Base-by-base conservation (phyloP, 192 early-diverging fungal genomes). In the Backusella macrospora region DNA sequence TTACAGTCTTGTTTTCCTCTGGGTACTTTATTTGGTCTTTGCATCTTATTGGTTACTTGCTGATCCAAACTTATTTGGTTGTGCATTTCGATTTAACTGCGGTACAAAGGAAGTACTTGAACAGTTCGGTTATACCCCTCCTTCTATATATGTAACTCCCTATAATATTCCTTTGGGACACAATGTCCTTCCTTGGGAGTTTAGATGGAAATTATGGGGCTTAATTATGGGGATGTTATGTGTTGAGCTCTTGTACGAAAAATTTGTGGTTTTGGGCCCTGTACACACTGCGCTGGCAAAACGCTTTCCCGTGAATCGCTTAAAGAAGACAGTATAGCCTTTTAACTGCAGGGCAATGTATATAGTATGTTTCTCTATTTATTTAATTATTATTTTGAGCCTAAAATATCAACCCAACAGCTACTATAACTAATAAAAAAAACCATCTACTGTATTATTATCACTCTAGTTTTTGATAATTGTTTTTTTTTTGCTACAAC, bases 51-150 rank as follows among this genome's bases (percentile, higher is more conserved):
- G 88, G 38, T 64, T 75, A 37, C 74, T 93, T 66, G 89, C 87
- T 26, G 83, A 89, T 39, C 93, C 93, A 16, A 94, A 93, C 86
- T 62, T 77, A 26, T 81, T 89, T 29, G 76, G 83, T 23, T 94
- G 93, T 75, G 37, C 85, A 42, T 92, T 93, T 86, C 88, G 89
- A 40, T 79, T 78, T 45, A 78, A 78, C 46, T 78, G 77, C 14
- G 77, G 77, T 29, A 73, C 77, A n/a, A 73, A 73, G 55, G 40
- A 44, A 14, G 77, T 73, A 4, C 66, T 78, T 14, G 55, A 73
- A 15, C 9, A 62, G 29, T 49, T 70, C 38, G 77, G 72, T 34
- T 78, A 78, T 48, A 9, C 68, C 14, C 18, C 34, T 6, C 73
- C 73, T n/a, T 46, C 65, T 34, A 23, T 13, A 9, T 34, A 73